A percentile compares a stretch with the other conserved stretches of the same genome.
phyloP scores from a whole-genome alignment of 805 yeast genomes.

The Saccharomycopsis fermentans region DNA sequence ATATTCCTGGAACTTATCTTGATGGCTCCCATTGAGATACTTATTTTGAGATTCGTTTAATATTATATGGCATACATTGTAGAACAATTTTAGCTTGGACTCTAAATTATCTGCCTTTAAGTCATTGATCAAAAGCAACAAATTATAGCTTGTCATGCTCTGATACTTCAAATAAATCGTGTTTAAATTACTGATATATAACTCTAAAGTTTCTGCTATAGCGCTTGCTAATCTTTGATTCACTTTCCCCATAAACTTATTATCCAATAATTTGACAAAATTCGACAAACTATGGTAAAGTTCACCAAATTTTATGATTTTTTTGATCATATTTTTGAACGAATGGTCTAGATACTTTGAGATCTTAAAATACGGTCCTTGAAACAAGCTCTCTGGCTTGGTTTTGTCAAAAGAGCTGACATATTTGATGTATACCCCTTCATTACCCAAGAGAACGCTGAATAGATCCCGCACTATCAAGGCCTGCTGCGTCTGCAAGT shows the following conservation, averaged over 20 bases:
- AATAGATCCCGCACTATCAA: conserved; percentile 61
- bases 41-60: conserved; percentile 36
- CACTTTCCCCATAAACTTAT: conserved; percentile 52
- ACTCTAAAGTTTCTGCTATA: conserved; percentile 36
- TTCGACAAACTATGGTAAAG: conserved; percentile 46
- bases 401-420: conserved; percentile 39
- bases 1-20: conserved; percentile 32
- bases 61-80: conserved; percentile 46
- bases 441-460: conserved; percentile 57
- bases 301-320: conserved; percentile 53
- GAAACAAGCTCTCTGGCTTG: conserved; percentile 26
- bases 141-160: conserved; percentile 2
- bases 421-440: conserved; percentile 69
- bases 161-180: conserved; percentile 18
- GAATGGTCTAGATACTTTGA: conserved; percentile 66
- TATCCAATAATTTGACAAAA: conserved; percentile 53
- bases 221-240: conserved; percentile 63
- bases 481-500: conserved; percentile 49
- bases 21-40: conserved; percentile 20
- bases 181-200: conserved; percentile 24
- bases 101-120: conserved; percentile 19
- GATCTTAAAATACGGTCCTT: conserved; percentile 69
- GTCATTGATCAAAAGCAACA: conserved; percentile 11
- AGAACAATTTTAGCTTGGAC: conserved; percentile 41
- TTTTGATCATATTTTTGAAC: conserved; percentile 56